Percentiles rank a stretch among this genome's conserved stretches.
These are phyloP conservation scores for Trichomonas vaginalis DNA, from an alignment of 208 protist genomes.

Conservation along the genomic window DNA sequence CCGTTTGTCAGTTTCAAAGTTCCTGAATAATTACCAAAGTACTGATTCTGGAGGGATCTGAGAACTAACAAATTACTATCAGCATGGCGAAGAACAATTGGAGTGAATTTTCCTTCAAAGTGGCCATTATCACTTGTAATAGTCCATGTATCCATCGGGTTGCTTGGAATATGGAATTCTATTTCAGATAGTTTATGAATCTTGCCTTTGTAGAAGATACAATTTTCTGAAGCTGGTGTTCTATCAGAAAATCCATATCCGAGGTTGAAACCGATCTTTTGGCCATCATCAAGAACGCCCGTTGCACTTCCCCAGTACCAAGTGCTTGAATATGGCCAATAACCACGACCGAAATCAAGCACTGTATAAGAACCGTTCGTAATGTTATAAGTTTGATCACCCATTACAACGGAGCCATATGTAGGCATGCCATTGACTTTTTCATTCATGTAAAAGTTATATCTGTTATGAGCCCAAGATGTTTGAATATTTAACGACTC, in stretches of 20 bases:
- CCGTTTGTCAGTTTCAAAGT: neutral
- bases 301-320: neutral
- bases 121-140: neutral
- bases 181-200: neutral
- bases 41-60: neutral
- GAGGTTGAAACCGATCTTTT: neutral
- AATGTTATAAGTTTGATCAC: neutral
- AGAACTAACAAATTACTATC: neutral
- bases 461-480: neutral
- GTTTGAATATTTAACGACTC: neutral
- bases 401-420: neutral
- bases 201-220: neutral
- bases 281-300: neutral
- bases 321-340: neutral
- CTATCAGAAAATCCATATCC: conserved; percentile 6
- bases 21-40: neutral
- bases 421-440: neutral
- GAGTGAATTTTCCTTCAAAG: neutral
- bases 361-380: neutral
- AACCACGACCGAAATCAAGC: neutral
- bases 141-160: neutral
- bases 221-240: neutral
- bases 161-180: neutral
- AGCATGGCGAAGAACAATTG: neutral
- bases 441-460: neutral